Evolutionary conservation across 306 rosid species (phyloP).

Genomic region (Vigna unguiculata): DNA sequence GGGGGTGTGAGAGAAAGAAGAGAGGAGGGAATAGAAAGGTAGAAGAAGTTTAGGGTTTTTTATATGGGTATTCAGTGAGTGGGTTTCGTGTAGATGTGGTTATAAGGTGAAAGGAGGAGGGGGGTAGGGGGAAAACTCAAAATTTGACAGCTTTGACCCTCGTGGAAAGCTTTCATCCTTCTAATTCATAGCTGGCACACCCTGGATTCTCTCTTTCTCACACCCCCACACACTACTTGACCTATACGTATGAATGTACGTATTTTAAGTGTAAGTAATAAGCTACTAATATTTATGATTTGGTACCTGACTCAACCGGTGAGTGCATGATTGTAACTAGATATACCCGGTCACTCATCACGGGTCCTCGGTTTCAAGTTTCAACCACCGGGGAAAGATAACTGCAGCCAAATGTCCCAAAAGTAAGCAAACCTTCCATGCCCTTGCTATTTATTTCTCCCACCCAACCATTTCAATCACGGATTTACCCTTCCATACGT

Average conservation of each 20-base stretch:
- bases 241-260: constrained; percentile 4
- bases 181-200: constrained; percentile 86
- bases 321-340: constrained; percentile 45
- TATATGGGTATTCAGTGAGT: constrained; percentile 34
- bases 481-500: constrained; percentile 35
- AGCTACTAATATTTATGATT: constrained; percentile 6
- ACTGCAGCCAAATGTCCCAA: constrained; percentile 44
- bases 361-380: constrained; percentile 63
- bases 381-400: constrained; percentile 47
- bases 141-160: constrained; percentile 79
- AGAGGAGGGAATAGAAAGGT: constrained; percentile 24
- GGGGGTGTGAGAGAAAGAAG: background rate
- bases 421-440: constrained; percentile 36
- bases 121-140: constrained; percentile 21
- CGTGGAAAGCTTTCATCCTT: constrained; percentile 76
- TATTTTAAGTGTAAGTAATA: background rate
- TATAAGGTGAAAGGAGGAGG: background rate
- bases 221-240: constrained; percentile 18
- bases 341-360: constrained; percentile 58
- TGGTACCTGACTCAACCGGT: constrained; percentile 52
- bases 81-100: constrained; percentile 44
- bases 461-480: constrained; percentile 22
- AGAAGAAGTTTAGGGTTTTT: constrained; percentile 34
- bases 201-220: background rate
- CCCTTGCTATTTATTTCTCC: background rate